These are phyloP conservation scores for Scortechinia acanthostroma DNA, from an alignment of 2,329 filamentous ascomycete species.

Conservation along the genomic window DNA sequence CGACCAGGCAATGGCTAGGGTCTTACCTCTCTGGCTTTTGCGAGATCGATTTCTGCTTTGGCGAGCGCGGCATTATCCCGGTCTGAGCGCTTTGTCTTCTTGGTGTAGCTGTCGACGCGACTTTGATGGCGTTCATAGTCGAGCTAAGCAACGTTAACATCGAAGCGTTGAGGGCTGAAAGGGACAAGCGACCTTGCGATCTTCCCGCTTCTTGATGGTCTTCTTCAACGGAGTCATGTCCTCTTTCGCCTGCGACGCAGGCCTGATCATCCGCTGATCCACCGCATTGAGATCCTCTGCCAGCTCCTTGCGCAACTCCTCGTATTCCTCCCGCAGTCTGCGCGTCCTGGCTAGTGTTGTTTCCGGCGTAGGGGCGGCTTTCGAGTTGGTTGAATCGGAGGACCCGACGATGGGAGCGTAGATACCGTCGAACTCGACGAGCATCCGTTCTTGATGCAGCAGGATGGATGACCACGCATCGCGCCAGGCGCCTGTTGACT, in stretches of 20 bases:
- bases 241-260: slow-evolving; percentile 63
- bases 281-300: slow-evolving; percentile 65
- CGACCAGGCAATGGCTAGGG: slow-evolving; percentile 6
- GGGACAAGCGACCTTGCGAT: slow-evolving; percentile 49
- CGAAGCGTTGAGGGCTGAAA: slow-evolving; percentile 6
- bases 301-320: slow-evolving; percentile 66
- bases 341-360: slow-evolving; percentile 52
- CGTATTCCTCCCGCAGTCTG: slow-evolving; percentile 59
- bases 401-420: slow-evolving; percentile 72
- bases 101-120: slow-evolving; percentile 60
- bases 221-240: slow-evolving; percentile 69
- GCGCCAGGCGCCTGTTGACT: slow-evolving; percentile 69
- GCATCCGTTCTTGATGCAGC: slow-evolving; percentile 57
- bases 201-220: slow-evolving; percentile 77
- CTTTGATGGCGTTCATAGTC: slow-evolving; percentile 76
- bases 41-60: slow-evolving; percentile 67
- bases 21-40: slow-evolving; percentile 58
- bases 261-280: slow-evolving; percentile 62
- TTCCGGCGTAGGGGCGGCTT: slow-evolving; percentile 52
- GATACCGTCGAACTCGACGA: slow-evolving; percentile 63
- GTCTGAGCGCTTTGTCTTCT: slow-evolving; percentile 63
- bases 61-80: slow-evolving; percentile 67
- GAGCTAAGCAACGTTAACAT: slow-evolving; percentile 28
- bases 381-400: slow-evolving; percentile 43
- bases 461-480: slow-evolving; percentile 73